Evolutionary conservation across 768 basidiomycete species (phyloP).

Genomic region (Suillus americanus): DNA sequence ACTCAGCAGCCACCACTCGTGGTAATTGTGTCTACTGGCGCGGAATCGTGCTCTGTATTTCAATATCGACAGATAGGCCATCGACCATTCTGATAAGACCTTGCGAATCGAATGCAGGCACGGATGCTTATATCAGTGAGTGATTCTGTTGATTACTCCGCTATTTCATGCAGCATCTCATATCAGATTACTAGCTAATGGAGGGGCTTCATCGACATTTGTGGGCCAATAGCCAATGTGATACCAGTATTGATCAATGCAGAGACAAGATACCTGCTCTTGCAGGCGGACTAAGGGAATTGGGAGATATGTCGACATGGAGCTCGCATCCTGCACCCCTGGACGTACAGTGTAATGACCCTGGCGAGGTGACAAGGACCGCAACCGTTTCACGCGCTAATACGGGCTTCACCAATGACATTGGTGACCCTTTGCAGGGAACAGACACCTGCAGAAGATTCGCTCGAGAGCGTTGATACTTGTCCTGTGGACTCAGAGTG

Average conservation of each 20-base stretch:
- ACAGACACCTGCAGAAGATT: not conserved
- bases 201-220: not conserved
- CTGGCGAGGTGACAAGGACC: not conserved
- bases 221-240: not conserved
- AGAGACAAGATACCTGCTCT: not conserved
- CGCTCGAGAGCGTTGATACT: not conserved
- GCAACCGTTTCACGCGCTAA: not conserved
- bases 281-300: not conserved
- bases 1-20: slow-evolving; percentile 44
- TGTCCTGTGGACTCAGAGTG: not conserved
- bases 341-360: not conserved
- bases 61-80: slow-evolving; percentile 47
- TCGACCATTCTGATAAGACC: slow-evolving; percentile 34
- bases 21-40: slow-evolving; percentile 51
- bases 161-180: not conserved
- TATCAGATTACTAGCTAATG: not conserved
- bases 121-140: not conserved
- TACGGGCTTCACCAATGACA: not conserved
- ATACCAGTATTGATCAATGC: not conserved
- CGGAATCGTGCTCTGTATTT: slow-evolving; percentile 24
- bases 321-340: not conserved
- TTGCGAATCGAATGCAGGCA: not conserved
- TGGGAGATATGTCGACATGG: not conserved
- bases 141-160: not conserved
- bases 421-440: not conserved